Evolutionary conservation across 371 early-diverging fungal species (phyloP).

Genomic region (Mortierella sp.): DNA sequence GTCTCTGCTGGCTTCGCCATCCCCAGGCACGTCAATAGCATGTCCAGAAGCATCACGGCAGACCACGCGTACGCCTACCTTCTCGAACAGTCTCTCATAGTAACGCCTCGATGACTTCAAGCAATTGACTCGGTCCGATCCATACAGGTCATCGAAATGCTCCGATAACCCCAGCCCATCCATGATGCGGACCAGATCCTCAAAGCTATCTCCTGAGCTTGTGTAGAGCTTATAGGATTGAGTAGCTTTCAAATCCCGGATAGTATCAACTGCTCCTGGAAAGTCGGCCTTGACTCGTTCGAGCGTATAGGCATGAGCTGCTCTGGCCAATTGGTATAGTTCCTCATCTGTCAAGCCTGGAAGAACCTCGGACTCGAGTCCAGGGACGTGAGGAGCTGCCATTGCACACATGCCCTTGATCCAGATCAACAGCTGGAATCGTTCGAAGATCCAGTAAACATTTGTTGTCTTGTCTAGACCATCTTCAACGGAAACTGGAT

Average conservation of each 20-base stretch:
- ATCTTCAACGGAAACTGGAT: not conserved
- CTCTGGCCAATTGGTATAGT: conserved; percentile 17
- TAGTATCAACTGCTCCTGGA: conserved; percentile 37
- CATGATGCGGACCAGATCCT: conserved; percentile 35
- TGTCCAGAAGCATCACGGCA: conserved; percentile 7
- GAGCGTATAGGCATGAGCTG: conserved; percentile 29
- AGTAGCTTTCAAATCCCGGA: conserved; percentile 9
- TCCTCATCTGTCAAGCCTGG: conserved; percentile 19
- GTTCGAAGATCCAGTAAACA: conserved; percentile 39
- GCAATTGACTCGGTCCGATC: conserved; percentile 35
- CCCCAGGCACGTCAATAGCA: not conserved
- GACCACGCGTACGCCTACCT: conserved; percentile 6
- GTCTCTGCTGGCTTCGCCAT: conserved; percentile 5
- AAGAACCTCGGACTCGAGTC: conserved; percentile 5
- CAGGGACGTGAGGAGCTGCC: conserved; percentile 17
- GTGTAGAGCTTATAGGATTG: conserved; percentile 14
- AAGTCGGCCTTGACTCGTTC: conserved; percentile 33
- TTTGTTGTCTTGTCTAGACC: conserved; percentile 12
- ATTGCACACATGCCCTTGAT: conserved; percentile 30
- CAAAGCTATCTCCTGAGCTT: conserved; percentile 32
- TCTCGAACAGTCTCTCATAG: conserved; percentile 25
- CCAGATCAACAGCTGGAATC: conserved; percentile 31
- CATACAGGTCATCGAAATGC: conserved; percentile 30
- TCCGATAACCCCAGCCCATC: conserved; percentile 26
- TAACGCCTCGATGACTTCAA: conserved; percentile 28